Percentiles rank a stretch among this genome's conserved stretches.
Conservation (phyloP, 2,329 filamentous ascomycete species). For the Lasiodiplodia hormozganensis region DNA sequence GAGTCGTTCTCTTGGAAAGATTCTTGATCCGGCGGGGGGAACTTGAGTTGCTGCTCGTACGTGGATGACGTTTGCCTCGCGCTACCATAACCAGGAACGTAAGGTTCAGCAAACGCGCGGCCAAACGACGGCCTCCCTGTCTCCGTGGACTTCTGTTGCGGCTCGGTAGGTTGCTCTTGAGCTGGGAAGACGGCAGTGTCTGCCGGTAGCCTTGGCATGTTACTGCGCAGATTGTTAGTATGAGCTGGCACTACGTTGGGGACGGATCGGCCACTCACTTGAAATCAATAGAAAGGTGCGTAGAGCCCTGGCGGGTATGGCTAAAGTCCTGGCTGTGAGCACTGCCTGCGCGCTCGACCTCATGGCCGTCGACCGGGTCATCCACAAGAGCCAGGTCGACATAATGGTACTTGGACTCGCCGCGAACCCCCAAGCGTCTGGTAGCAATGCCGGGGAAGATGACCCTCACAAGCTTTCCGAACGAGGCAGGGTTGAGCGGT, state of each 20-base stretch:
- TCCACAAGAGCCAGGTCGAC: conserved; percentile 60
- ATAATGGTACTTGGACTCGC: conserved; percentile 99
- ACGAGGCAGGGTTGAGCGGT: conserved; percentile 94
- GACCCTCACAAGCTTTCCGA: conserved; percentile 95
- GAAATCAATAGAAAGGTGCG: conserved; percentile 44
- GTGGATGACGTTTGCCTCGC: conserved; percentile 53
- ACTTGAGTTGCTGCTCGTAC: conserved; percentile 69
- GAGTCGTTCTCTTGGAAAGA: conserved; percentile 69
- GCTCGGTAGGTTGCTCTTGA: conserved; percentile 35
- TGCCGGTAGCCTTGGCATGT: conserved; percentile 54
- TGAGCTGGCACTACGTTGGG: neutral
- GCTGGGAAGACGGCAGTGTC: conserved; percentile 57
- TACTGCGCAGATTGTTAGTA: conserved; percentile 36
- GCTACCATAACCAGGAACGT: conserved; percentile 50
- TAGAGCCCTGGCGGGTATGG: conserved; percentile 40
- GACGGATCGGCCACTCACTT: conserved; percentile 36
- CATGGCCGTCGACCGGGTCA: conserved; percentile 40
- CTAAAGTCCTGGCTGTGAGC: conserved; percentile 27
- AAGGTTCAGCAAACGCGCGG: conserved; percentile 55
- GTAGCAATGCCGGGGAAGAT: conserved; percentile 96
- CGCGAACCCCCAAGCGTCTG: conserved; percentile 85
- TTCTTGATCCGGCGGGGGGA: conserved; percentile 65
- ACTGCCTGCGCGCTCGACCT: conserved; percentile 26
- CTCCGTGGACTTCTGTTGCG: conserved; percentile 39
- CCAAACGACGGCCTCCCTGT: conserved; percentile 52